phyloP scores from a whole-genome alignment of 2,329 filamentous ascomycete genomes.

The Neocucurbitaria cava region DNA sequence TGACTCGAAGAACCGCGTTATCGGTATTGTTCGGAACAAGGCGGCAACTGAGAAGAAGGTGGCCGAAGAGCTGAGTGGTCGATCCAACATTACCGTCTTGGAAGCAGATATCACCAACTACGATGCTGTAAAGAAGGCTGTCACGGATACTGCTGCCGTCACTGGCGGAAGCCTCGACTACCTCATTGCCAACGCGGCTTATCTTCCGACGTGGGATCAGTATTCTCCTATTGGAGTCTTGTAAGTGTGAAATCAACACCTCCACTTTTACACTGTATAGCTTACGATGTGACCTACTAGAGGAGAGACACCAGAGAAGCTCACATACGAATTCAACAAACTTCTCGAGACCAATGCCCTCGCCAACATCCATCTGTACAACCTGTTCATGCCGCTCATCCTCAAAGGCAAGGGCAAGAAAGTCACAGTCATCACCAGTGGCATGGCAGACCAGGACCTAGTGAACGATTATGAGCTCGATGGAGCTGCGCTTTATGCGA shows the following conservation, averaged over 20 bases:
- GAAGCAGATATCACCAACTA: slow-evolving; percentile 32
- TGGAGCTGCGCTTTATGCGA: slow-evolving; percentile 52
- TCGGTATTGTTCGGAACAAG: slow-evolving; percentile 49
- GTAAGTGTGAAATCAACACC: neutral
- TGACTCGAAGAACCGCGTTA: slow-evolving; percentile 40
- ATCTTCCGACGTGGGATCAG: slow-evolving; percentile 38
- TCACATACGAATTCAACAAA: slow-evolving; percentile 35
- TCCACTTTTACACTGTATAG: neutral
- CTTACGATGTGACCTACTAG: neutral
- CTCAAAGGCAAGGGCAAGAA: slow-evolving; percentile 61
- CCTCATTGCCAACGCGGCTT: slow-evolving; percentile 60
- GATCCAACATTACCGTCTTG: slow-evolving; percentile 31
- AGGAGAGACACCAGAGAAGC: slow-evolving; percentile 34
- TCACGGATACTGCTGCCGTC: slow-evolving; percentile 23
- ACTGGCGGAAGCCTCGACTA: slow-evolving; percentile 54
- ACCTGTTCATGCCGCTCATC: slow-evolving; percentile 62
- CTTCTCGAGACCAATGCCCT: slow-evolving; percentile 59
- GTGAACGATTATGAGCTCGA: slow-evolving; percentile 49
- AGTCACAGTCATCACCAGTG: slow-evolving; percentile 59
- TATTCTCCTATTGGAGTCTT: slow-evolving; percentile 38
- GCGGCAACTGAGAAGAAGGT: slow-evolving; percentile 54
- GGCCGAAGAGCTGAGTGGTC: slow-evolving; percentile 45
- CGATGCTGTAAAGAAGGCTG: slow-evolving; percentile 26
- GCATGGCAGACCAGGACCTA: slow-evolving; percentile 56
- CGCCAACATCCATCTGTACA: slow-evolving; percentile 61